Percentiles rank a stretch among this genome's conserved stretches.
phyloP scores from a whole-genome alignment of 768 basidiomycete genomes.

The Peribolospora baueri region DNA sequence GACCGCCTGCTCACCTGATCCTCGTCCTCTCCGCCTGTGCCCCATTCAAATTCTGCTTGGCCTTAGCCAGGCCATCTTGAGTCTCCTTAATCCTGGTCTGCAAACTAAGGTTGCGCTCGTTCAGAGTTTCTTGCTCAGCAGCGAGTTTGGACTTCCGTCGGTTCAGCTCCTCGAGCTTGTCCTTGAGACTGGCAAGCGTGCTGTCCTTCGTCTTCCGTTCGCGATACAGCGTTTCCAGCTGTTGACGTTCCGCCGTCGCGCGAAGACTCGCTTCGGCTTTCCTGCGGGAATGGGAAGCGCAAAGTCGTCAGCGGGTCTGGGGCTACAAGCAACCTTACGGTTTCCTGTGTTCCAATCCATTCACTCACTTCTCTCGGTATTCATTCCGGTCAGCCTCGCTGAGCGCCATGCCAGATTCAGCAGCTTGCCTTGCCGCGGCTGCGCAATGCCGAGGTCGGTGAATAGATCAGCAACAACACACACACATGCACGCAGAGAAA shows the following conservation, averaged over 20 bases:
- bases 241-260: slow-evolving; percentile 67
- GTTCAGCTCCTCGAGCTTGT: slow-evolving; percentile 41
- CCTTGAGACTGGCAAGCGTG: slow-evolving; percentile 37
- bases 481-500: background rate
- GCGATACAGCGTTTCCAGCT: slow-evolving; percentile 50
- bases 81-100: slow-evolving; percentile 30
- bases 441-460: slow-evolving; percentile 27
- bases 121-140: slow-evolving; percentile 15
- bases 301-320: background rate
- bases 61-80: slow-evolving; percentile 35
- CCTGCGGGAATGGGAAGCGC: slow-evolving; percentile 22
- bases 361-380: slow-evolving; percentile 26
- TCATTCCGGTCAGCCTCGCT: slow-evolving; percentile 65
- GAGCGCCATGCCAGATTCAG: slow-evolving; percentile 43
- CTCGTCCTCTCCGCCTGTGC: slow-evolving; percentile 58
- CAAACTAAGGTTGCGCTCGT: slow-evolving; percentile 20
- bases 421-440: slow-evolving; percentile 40
- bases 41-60: slow-evolving; percentile 57
- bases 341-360: no score
- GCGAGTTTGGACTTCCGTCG: slow-evolving; percentile 30
- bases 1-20: slow-evolving; percentile 34
- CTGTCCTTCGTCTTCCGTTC: slow-evolving; percentile 55
- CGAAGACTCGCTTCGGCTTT: slow-evolving; percentile 54
- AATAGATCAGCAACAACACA: background rate
- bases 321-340: slow-evolving; percentile 23